Base-by-base conservation (phyloP, 73 alveolate species). In the Durusdinium trenchii region DNA sequence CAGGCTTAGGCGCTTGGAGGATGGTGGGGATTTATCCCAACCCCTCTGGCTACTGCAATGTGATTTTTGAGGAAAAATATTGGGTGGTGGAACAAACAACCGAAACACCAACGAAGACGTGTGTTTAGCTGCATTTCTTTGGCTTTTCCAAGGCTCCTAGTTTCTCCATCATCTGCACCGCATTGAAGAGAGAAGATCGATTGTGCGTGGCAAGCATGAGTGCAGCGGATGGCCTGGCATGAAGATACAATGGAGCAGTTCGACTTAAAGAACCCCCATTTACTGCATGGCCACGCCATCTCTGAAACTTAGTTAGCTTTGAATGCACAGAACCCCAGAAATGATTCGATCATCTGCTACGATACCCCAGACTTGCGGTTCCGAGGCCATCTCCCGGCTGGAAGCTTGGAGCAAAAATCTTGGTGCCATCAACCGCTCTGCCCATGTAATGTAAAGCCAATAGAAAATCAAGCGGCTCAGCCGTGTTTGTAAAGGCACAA, bases 161-260 rank as follows among this genome's bases (percentile, higher is more conserved):
- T 43, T 78, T 42, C 87, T 43, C 47, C 87, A 78, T 78, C 87
- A 43, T 78, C 42, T 54, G 16, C 87, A 78, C 87, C 54, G 62
- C 87, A 14, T 45, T 14, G 40, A 43, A 38, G 36, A 78, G 26
- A 40, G 87, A 78, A 7, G 43, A 23, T 6, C 87, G 87, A 60
- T 78, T 78, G 87, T 78, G 87, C 43, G 87, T 78, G 43, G 87
- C 87, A 12, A 78, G 61, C 87, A 78, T 43, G 61, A 78, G 42
- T 16, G 87, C 87, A 1, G 87, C 86, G 6, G 86, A 42, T 12
- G 87, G 87, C 87, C 87, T 78, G 47, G 10, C 42, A 32, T 32
- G 82, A 12, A 26, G n/a, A 12, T 69, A 45, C 45, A 3, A 69
- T 20, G 40, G 79, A 5, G 36, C 79, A 26, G 6, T 18, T 36